A percentile compares a stretch with the other conserved stretches of the same genome.
These are phyloP conservation scores for Periconia digitata DNA, from an alignment of 2,329 filamentous ascomycete species.

Conservation along the genomic window DNA sequence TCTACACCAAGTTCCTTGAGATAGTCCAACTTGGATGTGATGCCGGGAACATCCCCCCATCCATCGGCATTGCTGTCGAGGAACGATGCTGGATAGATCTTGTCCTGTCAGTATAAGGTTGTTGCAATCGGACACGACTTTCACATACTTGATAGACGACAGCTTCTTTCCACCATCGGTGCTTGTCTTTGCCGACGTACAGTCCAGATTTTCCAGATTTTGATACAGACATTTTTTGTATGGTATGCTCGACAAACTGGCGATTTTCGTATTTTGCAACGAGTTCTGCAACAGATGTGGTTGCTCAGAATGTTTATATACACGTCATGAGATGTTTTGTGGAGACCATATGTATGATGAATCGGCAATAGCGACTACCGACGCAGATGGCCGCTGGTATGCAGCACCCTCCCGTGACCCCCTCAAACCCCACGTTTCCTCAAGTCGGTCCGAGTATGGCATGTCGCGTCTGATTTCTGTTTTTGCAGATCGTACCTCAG, in stretches of 20 bases:
- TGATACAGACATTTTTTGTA: background rate
- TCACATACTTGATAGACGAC: constrained; percentile 55
- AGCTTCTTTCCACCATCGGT: constrained; percentile 62
- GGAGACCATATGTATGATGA: no score
- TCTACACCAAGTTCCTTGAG: constrained; percentile 51
- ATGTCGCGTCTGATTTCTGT: no score
- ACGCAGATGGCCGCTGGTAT: no score
- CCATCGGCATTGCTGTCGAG: constrained; percentile 60
- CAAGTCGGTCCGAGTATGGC: no score
- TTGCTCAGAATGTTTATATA: background rate
- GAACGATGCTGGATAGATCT: constrained; percentile 63
- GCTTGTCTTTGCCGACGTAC: constrained; percentile 36
- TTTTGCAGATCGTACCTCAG: no score
- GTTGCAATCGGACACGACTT: background rate
- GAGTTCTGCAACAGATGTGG: background rate
- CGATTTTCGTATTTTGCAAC: background rate
- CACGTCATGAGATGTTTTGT: no score
- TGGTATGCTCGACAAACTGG: background rate
- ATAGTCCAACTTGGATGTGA: constrained; percentile 59
- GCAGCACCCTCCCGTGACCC: no score
- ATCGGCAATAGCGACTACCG: no score
- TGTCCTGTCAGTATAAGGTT: background rate
- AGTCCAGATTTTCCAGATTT: constrained; percentile 16
- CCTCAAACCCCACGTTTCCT: no score
- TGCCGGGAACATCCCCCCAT: constrained; percentile 58